Evolutionary conservation across 1,284 basidiomycete genomes (phyloP).

Genomic region (Ganoderma lucidum): DNA sequence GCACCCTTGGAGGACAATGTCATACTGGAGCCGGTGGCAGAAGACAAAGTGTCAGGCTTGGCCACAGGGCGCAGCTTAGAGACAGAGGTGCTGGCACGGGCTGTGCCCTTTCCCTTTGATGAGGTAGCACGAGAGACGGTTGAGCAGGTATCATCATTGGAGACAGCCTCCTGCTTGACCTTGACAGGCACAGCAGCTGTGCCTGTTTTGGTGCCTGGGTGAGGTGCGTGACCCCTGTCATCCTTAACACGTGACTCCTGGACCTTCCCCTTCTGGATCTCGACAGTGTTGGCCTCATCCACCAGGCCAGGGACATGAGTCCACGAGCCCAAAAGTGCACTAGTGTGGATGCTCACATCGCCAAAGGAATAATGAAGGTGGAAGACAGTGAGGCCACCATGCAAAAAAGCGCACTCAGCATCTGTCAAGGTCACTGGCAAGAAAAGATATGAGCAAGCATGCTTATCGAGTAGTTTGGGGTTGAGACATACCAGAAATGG

Average conservation of each 20-base stretch:
- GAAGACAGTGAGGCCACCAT: neutral
- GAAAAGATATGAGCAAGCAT: neutral
- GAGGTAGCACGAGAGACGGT: too few relatives aligned
- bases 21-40: too few relatives aligned
- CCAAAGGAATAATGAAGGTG: neutral
- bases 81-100: too few relatives aligned
- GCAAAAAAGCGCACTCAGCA: neutral
- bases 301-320: neutral
- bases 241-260: conserved; percentile 26
- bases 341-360: neutral
- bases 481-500: neutral
- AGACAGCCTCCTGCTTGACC: too few relatives aligned
- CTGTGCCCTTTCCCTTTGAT: too few relatives aligned
- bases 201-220: too few relatives aligned
- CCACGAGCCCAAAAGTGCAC: neutral
- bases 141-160: too few relatives aligned
- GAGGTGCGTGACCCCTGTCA: too few relatives aligned
- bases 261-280: neutral
- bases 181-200: too few relatives aligned
- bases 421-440: neutral
- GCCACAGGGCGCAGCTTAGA: too few relatives aligned
- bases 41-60: too few relatives aligned
- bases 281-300: neutral
- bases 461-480: neutral
- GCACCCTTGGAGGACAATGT: too few relatives aligned